Evolutionary conservation across 2,329 filamentous ascomycete genomes (phyloP).

Genomic region (Exophiala sp.): DNA sequence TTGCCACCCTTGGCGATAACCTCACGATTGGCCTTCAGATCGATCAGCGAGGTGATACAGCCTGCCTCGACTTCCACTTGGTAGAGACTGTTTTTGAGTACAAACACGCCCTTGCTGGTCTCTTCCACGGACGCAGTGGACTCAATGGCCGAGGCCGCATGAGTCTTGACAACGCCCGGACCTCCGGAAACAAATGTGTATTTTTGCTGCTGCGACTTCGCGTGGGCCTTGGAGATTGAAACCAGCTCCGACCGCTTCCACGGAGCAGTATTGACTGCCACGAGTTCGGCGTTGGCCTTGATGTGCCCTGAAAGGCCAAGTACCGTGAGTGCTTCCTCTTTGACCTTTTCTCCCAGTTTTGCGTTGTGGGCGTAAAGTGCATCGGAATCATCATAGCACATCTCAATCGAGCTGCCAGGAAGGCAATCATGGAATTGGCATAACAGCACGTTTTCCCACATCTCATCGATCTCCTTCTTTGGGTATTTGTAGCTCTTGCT

Average conservation of each 20-base stretch:
- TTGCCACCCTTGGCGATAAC: slow-evolving; percentile 66
- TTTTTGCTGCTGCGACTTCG: slow-evolving; percentile 27
- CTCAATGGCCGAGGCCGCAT: slow-evolving; percentile 26
- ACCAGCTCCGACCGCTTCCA: slow-evolving; percentile 76
- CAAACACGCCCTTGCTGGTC: slow-evolving; percentile 57
- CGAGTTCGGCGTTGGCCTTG: slow-evolving; percentile 44
- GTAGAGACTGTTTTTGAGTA: slow-evolving; percentile 72
- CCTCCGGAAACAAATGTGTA: slow-evolving; percentile 46
- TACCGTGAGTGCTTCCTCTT: slow-evolving; percentile 62
- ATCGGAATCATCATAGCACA: slow-evolving; percentile 96
- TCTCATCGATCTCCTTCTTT: slow-evolving; percentile 84
- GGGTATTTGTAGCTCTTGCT: slow-evolving; percentile 76
- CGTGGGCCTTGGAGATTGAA: slow-evolving; percentile 46
- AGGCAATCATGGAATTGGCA: slow-evolving; percentile 98
- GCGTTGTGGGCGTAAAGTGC: slow-evolving; percentile 82
- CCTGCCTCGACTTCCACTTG: slow-evolving; percentile 67
- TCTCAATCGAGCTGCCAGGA: slow-evolving; percentile 89
- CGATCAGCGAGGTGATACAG: slow-evolving; percentile 76
- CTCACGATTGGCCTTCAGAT: slow-evolving; percentile 67
- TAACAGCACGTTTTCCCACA: slow-evolving; percentile 89
- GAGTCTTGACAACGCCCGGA: slow-evolving; percentile 40
- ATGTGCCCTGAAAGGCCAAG: slow-evolving; percentile 54
- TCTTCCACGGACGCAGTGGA: slow-evolving; percentile 46
- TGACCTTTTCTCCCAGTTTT: slow-evolving; percentile 63
- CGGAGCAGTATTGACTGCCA: slow-evolving; percentile 77